Conservation (phyloP, 164 flowering plant species). For the Magnolia officinalis region DNA sequence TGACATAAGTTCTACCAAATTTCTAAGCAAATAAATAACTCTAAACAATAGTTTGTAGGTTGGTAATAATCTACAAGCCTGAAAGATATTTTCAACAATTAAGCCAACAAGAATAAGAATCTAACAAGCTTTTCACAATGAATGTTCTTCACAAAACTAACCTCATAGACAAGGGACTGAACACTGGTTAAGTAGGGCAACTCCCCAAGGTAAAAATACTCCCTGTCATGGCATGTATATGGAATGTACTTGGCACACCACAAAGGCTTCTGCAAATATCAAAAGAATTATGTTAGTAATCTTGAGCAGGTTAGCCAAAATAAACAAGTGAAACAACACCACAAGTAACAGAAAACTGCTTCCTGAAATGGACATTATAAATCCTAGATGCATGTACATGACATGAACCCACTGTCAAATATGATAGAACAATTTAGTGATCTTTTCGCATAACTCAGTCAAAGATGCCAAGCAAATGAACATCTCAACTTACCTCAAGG, state of each 20-base stretch:
- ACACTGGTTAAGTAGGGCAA: constrained; percentile 68
- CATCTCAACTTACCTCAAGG: constrained; percentile 51
- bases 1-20: too few relatives aligned
- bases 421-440: background rate
- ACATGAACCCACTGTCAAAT: background rate
- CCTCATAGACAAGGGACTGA: constrained; percentile 77
- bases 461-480: constrained; percentile 4
- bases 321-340: background rate
- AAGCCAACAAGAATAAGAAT: background rate
- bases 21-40: too few relatives aligned
- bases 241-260: constrained; percentile 57
- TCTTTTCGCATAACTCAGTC: background rate
- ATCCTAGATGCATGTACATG: background rate
- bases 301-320: background rate
- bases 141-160: constrained; percentile 15
- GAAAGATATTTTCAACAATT: background rate
- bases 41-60: too few relatives aligned
- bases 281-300: constrained; percentile 7
- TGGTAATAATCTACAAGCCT: too few relatives aligned
- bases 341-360: background rate
- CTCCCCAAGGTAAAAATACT: constrained; percentile 79
- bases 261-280: constrained; percentile 66
- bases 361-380: background rate
- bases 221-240: constrained; percentile 60
- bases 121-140: background rate